Evolutionary conservation across 78 protist species (phyloP).

Genomic region (Dictyostelium firmibasis): DNA sequence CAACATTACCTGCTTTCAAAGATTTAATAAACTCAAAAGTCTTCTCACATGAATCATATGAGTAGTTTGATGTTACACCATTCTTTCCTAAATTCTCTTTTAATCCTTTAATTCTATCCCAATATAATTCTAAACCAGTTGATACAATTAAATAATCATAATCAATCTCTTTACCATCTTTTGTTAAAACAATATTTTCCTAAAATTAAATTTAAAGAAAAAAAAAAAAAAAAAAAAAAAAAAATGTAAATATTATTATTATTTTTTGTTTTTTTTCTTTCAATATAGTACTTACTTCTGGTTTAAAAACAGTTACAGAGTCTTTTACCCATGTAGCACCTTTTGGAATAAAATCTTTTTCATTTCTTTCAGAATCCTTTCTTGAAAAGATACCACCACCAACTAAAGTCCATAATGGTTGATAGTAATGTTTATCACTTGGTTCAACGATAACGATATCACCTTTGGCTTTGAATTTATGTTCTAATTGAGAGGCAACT

Average conservation of each 20-base stretch:
- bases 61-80: conserved; percentile 83
- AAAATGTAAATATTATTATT: background rate
- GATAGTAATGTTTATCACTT: conserved; percentile 81
- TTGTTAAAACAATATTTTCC: conserved; percentile 37
- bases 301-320: conserved; percentile 40
- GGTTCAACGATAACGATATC: conserved; percentile 77
- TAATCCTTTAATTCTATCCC: conserved; percentile 83
- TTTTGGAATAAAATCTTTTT: conserved; percentile 47
- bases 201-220: background rate
- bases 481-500: conserved; percentile 46
- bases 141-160: conserved; percentile 85
- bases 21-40: conserved; percentile 47
- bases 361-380: background rate
- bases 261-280: background rate
- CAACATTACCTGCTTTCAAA: conserved; percentile 45
- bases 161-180: conserved; percentile 48
- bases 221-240: background rate
- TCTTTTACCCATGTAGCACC: conserved; percentile 69
- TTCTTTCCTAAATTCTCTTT: conserved; percentile 80
- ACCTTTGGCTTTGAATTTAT: conserved; percentile 29
- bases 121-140: conserved; percentile 74
- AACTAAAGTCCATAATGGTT: conserved; percentile 86
- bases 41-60: conserved; percentile 48
- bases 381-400: conserved; percentile 81
- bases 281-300: conserved; percentile 10